These are phyloP conservation scores for Apiotrichum laibachii DNA, from an alignment of 1,284 basidiomycete genomes.

Conservation along the genomic window DNA sequence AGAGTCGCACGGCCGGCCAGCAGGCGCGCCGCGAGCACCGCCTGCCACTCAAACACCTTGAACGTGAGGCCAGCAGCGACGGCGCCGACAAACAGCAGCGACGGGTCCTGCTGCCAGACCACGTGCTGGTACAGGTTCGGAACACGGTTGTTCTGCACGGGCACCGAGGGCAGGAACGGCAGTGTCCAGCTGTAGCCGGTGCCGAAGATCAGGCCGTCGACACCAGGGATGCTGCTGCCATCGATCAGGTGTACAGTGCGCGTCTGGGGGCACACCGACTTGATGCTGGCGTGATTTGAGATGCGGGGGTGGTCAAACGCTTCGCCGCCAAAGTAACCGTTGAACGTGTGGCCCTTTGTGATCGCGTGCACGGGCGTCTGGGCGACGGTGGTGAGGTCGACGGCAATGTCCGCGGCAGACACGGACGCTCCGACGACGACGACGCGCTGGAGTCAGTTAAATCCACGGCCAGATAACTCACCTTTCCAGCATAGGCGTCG, in stretches of 20 bases:
- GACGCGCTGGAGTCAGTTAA: conserved; percentile 1
- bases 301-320: conserved; percentile 15
- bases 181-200: conserved; percentile 16
- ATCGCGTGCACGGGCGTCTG: conserved; percentile 7
- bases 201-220: conserved; percentile 18
- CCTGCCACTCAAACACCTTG: conserved; percentile 42
- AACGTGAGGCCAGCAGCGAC: conserved; percentile 37
- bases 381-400: conserved; percentile 9
- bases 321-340: conserved; percentile 12
- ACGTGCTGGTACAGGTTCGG: conserved; percentile 55
- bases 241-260: conserved; percentile 11
- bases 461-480: neutral
- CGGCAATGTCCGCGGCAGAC: conserved; percentile 15
- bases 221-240: conserved; percentile 8
- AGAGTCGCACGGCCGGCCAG: conserved; percentile 29
- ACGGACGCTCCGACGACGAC: conserved; percentile 15
- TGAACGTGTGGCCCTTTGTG: conserved; percentile 8
- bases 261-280: neutral
- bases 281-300: conserved; percentile 6
- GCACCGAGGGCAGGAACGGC: conserved; percentile 17
- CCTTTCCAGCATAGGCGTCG: conserved; percentile 1
- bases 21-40: conserved; percentile 34
- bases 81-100: conserved; percentile 51
- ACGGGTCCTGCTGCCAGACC: conserved; percentile 57
- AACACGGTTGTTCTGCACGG: conserved; percentile 55